Evolutionary conservation across 495 filamentous ascomycete species (phyloP), one percentile per base, ranked within the genome.

Genomic region (Diplogelasinospora grovesii): DNA sequence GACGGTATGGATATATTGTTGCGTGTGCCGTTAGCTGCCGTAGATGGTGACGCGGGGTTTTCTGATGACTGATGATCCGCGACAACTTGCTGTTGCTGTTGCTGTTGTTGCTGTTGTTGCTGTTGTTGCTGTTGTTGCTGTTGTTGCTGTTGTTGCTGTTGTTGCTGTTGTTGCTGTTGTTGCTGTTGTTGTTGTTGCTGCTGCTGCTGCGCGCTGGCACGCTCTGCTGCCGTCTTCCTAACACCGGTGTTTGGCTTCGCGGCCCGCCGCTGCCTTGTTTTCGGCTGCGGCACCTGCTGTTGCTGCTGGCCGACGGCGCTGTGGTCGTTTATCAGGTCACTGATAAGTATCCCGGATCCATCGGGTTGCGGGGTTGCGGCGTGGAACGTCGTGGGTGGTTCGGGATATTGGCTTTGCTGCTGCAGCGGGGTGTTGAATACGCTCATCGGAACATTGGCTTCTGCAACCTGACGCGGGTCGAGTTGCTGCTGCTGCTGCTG

Each of bases 391-490:
- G n/a, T n/a, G n/a, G 51, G 41, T 19, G 53, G 42, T n/a, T 61
- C 56, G 8, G 53, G 53, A 27, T 59, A 59, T 26, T 59, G 56
- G 15, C 32, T 27, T 36, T 59, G 59, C 39, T 48, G 29, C 14
- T 32, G 45, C 24, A 41, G 49, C 19, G 41, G 37, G 49, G 49
- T 31, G 43, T 33, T 52, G 48, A 59, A 61, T 49, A 50, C 49
- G 46, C 48, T 55, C 56, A 61, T 57, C 49, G 60, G 52, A 31
- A 40, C 46, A 38, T 57, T 51, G 11, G 51, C 10, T 11, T 55
- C 53, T 26, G 55, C 49, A 36, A 59, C 55, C 27, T 61, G 57
- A 18, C 60, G 57, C 27, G 54, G n/a, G 49, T 47, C 9, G 9
- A 10, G 25, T 2, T 27, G 25, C 25, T 27, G 25, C 25, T 27